phyloP scores from a whole-genome alignment of 768 basidiomycete species.

The Calocera cornea region DNA sequence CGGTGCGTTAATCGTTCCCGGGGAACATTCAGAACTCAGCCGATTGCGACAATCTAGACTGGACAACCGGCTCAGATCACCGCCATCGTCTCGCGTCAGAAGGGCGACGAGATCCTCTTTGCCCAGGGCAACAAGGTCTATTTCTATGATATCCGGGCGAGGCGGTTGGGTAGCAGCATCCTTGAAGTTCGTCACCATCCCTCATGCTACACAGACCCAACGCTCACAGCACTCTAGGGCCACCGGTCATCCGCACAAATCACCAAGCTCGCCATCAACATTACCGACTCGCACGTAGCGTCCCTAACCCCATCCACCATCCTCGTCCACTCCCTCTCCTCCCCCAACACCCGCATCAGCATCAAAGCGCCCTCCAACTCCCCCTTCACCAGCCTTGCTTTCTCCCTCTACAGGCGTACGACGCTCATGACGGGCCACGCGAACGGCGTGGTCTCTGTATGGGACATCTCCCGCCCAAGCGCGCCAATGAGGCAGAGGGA shows the following conservation, averaged over 20 bases:
- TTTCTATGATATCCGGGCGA: not conserved
- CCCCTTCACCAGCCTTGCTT: not conserved
- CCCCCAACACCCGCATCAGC: not conserved
- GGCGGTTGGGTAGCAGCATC: not conserved
- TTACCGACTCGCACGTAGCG: not conserved
- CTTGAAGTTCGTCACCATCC: not conserved
- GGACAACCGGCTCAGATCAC: not conserved
- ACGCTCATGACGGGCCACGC: not conserved
- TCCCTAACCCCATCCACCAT: not conserved
- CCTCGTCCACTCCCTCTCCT: not conserved
- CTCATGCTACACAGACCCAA: not conserved
- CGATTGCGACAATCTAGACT: not conserved
- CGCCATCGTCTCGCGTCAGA: not conserved
- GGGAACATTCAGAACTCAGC: not conserved
- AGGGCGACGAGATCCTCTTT: not conserved
- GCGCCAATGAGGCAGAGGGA: not conserved
- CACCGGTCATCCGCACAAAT: not conserved
- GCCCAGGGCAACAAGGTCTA: not conserved
- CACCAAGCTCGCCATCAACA: not conserved
- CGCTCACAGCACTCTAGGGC: not conserved
- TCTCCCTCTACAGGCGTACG: not conserved
- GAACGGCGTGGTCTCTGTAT: not conserved
- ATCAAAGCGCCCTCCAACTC: not conserved
- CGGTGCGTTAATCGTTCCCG: not conserved
- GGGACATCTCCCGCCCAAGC: not conserved